Base-by-base conservation (phyloP, 2,329 filamentous ascomycete genomes). In the Metarhizium anisopliae region DNA sequence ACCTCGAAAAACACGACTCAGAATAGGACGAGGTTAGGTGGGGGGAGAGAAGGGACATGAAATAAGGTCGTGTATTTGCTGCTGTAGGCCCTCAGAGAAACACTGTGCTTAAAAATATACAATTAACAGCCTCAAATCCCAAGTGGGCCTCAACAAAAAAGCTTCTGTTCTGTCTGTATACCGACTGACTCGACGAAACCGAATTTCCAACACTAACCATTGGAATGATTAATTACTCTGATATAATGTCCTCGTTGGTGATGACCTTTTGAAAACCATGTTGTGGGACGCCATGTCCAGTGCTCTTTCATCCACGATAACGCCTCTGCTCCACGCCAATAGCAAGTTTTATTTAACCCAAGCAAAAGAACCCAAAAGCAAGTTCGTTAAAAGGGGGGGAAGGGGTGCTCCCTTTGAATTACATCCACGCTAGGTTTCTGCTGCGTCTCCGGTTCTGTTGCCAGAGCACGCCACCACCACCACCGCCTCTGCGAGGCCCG, bases 401-500 rank as follows among this genome's bases (percentile, higher is more conserved):
- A 25, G 8, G 18, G 16, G 10, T 14, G 10, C 20, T 30, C 6
- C 25, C 25, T 20, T 10, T 38, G 8, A 4, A 43, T 71, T 63
- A 77, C 68, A 75, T 69, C 75, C 75, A 77, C 68, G 74, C 74
- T 59, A 77, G 57, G 64, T 75, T 80, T 53, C 77, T 70, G 59
- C 70, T 72, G 58, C 74, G 74, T 55, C 72, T 71, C 56, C 77
- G 69, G 53, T 79, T 79, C 67, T 81, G 78, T 66, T 81, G 78
- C 78, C 78, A 81, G 42, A 81, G 66, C 5, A 77, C 77, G 47
- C 75, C 66, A 29, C 71, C 66, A 2, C 68, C 68, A 2, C 68
- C 68, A 30, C 70, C 66, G 2, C 68, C 67, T 58, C 65, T 58
- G 25, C 60, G 63, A 30, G 62, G 63, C 20, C 56, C 56, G 1